phyloP scores from a whole-genome alignment of 805 yeast genomes.

The Cyberlindnera nakhonratchasimensis region DNA sequence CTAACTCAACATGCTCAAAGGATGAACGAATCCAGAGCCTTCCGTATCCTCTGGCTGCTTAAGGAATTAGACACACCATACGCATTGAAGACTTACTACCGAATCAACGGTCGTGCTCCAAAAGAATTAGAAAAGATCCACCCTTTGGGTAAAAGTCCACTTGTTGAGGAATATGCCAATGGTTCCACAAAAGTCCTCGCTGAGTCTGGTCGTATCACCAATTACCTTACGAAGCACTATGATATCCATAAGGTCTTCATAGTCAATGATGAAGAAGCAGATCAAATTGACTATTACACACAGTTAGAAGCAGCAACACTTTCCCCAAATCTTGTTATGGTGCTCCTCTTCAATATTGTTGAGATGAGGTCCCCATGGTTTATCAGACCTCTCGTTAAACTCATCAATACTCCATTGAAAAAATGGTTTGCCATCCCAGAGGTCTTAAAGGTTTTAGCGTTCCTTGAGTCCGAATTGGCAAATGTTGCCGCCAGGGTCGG shows the following conservation, averaged over 20 bases:
- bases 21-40: background rate
- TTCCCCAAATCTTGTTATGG: conserved; percentile 38
- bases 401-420: background rate
- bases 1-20: background rate
- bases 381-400: background rate
- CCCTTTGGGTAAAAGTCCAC: conserved; percentile 7
- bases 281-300: conserved; percentile 45
- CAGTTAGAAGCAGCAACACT: conserved; percentile 60
- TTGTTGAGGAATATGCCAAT: background rate
- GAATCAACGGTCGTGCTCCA: conserved; percentile 6
- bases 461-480: conserved; percentile 36
- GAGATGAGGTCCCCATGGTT: conserved; percentile 28
- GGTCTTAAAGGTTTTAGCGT: conserved; percentile 39
- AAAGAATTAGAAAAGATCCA: conserved; percentile 4
- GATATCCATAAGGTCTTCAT: conserved; percentile 39
- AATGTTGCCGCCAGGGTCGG: background rate
- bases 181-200: conserved; percentile 34
- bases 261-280: conserved; percentile 35
- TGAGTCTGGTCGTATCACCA: conserved; percentile 58
- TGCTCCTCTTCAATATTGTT: conserved; percentile 34
- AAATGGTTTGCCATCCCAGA: background rate
- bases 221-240: conserved; percentile 46
- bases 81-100: conserved; percentile 2
- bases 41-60: conserved; percentile 5
- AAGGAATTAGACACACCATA: conserved; percentile 6